Conservation (phyloP, 768 basidiomycete genomes). For the Russula olivacea region DNA sequence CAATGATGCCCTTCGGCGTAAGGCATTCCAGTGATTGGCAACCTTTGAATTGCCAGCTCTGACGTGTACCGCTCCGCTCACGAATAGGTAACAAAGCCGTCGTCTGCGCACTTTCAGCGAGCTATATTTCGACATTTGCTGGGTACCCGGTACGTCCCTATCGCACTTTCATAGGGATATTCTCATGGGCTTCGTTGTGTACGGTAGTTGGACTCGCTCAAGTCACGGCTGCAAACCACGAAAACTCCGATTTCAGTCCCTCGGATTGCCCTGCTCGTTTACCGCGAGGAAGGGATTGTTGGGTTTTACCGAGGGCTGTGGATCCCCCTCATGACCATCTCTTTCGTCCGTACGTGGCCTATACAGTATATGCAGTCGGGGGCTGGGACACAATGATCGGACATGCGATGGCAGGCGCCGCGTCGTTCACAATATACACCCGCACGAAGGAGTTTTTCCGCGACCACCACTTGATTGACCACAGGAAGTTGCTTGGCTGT, state of each 20-base stretch:
- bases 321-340: conserved; percentile 93
- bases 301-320: conserved; percentile 90
- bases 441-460: conserved; percentile 71
- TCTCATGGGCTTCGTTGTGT: not conserved
- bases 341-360: conserved; percentile 79
- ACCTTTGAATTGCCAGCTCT: conserved; percentile 4
- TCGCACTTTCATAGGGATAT: not conserved
- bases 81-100: conserved; percentile 74
- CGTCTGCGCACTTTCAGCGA: conserved; percentile 85
- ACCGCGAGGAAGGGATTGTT: conserved; percentile 76
- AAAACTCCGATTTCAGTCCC: conserved; percentile 70
- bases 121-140: conserved; percentile 86
- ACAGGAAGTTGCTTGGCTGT: conserved; percentile 58
- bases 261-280: conserved; percentile 63
- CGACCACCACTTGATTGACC: conserved; percentile 51
- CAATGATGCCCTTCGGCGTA: conserved; percentile 25
- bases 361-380: conserved; percentile 1
- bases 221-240: conserved; percentile 85
- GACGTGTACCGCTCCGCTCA: conserved; percentile 11
- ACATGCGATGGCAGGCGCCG: conserved; percentile 52
- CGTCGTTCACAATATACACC: conserved; percentile 88
- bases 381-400: conserved; percentile 12
- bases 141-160: conserved; percentile 68
- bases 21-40: not conserved
- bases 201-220: conserved; percentile 82